These are phyloP conservation scores for Urtica urens DNA, from an alignment of 306 rosid genomes.

Conservation along the genomic window DNA sequence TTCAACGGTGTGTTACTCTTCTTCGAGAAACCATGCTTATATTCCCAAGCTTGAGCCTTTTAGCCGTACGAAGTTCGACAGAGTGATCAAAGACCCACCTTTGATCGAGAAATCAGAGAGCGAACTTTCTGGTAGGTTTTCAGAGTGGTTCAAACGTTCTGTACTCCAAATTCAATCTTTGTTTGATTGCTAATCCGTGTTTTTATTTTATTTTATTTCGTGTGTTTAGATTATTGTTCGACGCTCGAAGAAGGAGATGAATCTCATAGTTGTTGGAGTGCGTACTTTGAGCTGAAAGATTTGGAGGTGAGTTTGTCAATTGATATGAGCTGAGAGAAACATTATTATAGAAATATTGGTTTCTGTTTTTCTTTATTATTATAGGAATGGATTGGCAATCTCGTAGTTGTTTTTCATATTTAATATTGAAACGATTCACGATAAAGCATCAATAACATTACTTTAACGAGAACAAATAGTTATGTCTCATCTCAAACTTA, in stretches of 20 bases:
- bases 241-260: conserved; percentile 85
- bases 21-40: conserved; percentile 40
- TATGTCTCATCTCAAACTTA: too few species aligned
- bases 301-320: conserved; percentile 40
- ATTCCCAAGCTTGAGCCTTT: conserved; percentile 88
- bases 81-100: conserved; percentile 57
- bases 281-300: conserved; percentile 80
- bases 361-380: too few species aligned
- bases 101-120: conserved; percentile 60
- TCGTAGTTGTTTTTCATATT: too few species aligned
- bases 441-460: too few species aligned
- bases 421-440: too few species aligned
- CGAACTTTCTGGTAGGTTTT: conserved; percentile 46
- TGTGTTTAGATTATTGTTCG: conserved; percentile 57
- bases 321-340: too few species aligned
- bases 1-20: conserved; percentile 33
- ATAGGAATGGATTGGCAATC: too few species aligned
- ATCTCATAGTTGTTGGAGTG: conserved; percentile 84
- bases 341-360: too few species aligned
- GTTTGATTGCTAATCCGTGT: neutral
- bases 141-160: neutral
- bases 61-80: conserved; percentile 54
- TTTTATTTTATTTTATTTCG: neutral
- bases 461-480: too few species aligned
- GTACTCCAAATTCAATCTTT: neutral